These are phyloP conservation scores for Neoboletus brunneissimus DNA, from an alignment of 768 basidiomycete genomes.

Conservation along the genomic window DNA sequence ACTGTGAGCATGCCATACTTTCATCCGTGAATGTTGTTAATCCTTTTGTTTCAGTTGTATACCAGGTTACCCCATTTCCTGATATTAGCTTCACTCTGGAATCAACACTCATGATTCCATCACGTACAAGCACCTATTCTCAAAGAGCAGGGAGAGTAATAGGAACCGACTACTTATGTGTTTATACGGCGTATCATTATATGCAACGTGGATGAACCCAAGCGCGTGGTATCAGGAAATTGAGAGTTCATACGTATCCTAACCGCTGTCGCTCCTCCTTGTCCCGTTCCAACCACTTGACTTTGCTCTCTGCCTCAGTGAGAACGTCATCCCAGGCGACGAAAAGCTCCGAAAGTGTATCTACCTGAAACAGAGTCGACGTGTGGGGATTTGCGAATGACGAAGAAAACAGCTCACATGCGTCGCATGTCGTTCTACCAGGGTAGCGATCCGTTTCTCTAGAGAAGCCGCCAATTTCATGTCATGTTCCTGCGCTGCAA, in stretches of 20 bases:
- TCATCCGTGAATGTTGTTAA: slow-evolving; percentile 13
- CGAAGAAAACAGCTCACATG: slow-evolving; percentile 46
- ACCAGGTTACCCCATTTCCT: slow-evolving; percentile 15
- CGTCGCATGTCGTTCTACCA: slow-evolving; percentile 69
- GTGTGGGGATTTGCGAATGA: not conserved
- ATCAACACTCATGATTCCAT: slow-evolving; percentile 11
- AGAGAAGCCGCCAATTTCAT: slow-evolving; percentile 51
- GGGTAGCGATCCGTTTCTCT: slow-evolving; percentile 59
- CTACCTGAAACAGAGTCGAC: slow-evolving; percentile 48
- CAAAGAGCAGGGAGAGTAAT: slow-evolving; percentile 17
- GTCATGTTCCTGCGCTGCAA: slow-evolving; percentile 61
- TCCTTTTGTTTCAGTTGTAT: slow-evolving; percentile 16
- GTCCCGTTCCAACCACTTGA: slow-evolving; percentile 57
- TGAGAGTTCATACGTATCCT: slow-evolving; percentile 47
- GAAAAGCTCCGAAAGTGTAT: slow-evolving; percentile 78
- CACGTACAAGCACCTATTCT: slow-evolving; percentile 7
- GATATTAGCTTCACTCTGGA: slow-evolving; percentile 11
- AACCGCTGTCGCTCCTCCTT: slow-evolving; percentile 56
- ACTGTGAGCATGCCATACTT: slow-evolving; percentile 7
- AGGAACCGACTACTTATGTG: slow-evolving; percentile 17
- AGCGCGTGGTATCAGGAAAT: not conserved
- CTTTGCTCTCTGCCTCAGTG: slow-evolving; percentile 60
- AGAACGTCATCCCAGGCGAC: slow-evolving; percentile 82
- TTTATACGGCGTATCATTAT: slow-evolving; percentile 18
- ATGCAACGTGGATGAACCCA: slow-evolving; percentile 3